phyloP scores from a whole-genome alignment of 2,329 filamentous ascomycete genomes.

The Trichoderma atroviride region DNA sequence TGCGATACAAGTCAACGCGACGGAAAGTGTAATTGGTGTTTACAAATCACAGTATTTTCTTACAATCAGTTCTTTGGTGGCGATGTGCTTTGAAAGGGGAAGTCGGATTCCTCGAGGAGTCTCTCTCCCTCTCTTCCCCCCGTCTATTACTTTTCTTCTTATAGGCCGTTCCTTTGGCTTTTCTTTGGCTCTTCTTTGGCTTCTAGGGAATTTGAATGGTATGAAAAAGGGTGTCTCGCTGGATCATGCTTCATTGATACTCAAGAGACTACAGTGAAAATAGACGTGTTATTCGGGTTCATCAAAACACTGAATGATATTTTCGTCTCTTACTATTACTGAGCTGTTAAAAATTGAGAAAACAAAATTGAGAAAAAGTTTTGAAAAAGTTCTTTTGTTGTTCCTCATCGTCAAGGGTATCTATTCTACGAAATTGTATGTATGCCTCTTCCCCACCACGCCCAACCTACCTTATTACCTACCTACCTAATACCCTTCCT shows the following conservation, averaged over 20 bases:
- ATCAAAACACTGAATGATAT: neutral
- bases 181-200: neutral
- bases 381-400: neutral
- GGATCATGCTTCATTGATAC: neutral
- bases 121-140: neutral
- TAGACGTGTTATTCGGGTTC: neutral
- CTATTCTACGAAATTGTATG: slow-evolving; percentile 42
- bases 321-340: neutral
- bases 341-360: neutral
- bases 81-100: neutral
- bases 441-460: slow-evolving; percentile 27
- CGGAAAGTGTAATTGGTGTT: slow-evolving; percentile 28
- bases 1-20: slow-evolving; percentile 34
- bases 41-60: neutral
- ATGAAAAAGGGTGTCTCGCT: neutral
- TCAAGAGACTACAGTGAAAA: neutral
- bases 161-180: neutral
- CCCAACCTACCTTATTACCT: slow-evolving; percentile 20
- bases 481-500: neutral
- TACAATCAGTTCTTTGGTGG: neutral
- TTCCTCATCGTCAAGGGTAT: slow-evolving; percentile 43
- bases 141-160: neutral
- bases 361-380: neutral
- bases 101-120: neutral
- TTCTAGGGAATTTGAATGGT: neutral